Evolutionary conservation across 2,329 filamentous ascomycete genomes (phyloP), one percentile per base, ranked within the genome.

Genomic region (Oidium heveae): DNA sequence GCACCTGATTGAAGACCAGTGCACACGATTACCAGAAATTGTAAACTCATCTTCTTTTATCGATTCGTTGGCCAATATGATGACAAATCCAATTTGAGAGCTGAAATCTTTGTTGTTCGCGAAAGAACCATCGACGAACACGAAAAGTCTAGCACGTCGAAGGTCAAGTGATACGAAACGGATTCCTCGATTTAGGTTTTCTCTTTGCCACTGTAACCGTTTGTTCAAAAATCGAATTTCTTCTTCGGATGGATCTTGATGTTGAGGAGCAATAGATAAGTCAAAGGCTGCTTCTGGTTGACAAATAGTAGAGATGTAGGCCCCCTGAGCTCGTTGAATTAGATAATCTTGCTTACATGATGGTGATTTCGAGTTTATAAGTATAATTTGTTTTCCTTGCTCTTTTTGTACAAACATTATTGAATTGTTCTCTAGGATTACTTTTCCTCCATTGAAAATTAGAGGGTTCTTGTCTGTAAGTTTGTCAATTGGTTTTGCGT

Each of bases 361-460:
- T 4, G 7, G 13, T 32, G 47, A 50, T 7, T 32, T n/a, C 2
- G 47, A 28, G 16, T 50, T 33, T 15, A 55, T 32, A 37, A 20
- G 33, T 16, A 32, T 10, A 16, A 55, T 20, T 22, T 24, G 49
- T 50, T 55, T 55, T 16, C 46, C 22, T 52, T 44, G 54, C 8
- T 37, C 24, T 55, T 32, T 37, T n/a, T n/a, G n/a, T n/a, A n/a
- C n/a, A n/a, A n/a, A n/a, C n/a, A n/a, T n/a, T n/a, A n/a, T n/a
- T n/a, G n/a, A 12, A 13, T 41, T 46, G 28, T 39, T 32, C 28
- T 33, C 22, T 20, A 28, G 36, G 16, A 39, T 28, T 20, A 44
- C 52, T 37, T 50, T 34, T 33, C 54, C 36, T 15, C 47, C 54
- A 52, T 55, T 55, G 34, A 55, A 55, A 9, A 22, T 34, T 10